Evolutionary conservation across 768 basidiomycete species (phyloP).

Genomic region (Hericium erinaceus): DNA sequence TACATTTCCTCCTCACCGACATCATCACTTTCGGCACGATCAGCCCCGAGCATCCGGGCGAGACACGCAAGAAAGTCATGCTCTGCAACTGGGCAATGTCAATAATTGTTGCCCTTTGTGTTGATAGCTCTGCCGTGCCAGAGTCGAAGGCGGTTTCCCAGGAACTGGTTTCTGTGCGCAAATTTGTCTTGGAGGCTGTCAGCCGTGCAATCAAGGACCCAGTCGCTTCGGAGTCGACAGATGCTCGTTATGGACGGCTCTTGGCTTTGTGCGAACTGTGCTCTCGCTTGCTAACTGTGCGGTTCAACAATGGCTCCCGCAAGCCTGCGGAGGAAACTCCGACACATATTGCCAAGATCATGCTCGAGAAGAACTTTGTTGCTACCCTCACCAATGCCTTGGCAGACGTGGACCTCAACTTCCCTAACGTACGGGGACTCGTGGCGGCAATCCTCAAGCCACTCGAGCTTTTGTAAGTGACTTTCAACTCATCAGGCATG

Average conservation of each 20-base stretch:
- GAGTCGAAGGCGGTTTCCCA: slow-evolving; percentile 69
- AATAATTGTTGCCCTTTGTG: slow-evolving; percentile 86
- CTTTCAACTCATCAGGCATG: slow-evolving; percentile 19
- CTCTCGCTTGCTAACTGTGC: slow-evolving; percentile 76
- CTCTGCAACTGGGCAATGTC: slow-evolving; percentile 86
- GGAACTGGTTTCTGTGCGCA: slow-evolving; percentile 85
- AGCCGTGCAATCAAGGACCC: slow-evolving; percentile 81
- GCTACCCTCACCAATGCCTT: slow-evolving; percentile 79
- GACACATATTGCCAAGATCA: slow-evolving; percentile 90
- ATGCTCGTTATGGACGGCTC: slow-evolving; percentile 79
- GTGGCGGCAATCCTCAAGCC: slow-evolving; percentile 86
- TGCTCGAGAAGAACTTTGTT: slow-evolving; percentile 98
- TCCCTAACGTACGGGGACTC: slow-evolving; percentile 79
- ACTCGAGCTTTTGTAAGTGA: slow-evolving; percentile 75
- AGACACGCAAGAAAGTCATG: slow-evolving; percentile 46
- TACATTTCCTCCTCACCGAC: slow-evolving; percentile 77
- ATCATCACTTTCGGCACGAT: slow-evolving; percentile 73
- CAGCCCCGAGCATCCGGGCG: slow-evolving; percentile 46
- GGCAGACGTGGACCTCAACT: slow-evolving; percentile 91
- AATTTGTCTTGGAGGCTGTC: slow-evolving; percentile 84
- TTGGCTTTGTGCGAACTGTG: slow-evolving; percentile 83
- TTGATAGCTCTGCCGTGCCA: slow-evolving; percentile 59
- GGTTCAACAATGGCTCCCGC: slow-evolving; percentile 45
- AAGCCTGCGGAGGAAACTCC: slow-evolving; percentile 64
- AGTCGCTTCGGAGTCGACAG: slow-evolving; percentile 42